phyloP scores from a whole-genome alignment of 108 stramenopile species.

The Stephanodiscus minutulus region DNA sequence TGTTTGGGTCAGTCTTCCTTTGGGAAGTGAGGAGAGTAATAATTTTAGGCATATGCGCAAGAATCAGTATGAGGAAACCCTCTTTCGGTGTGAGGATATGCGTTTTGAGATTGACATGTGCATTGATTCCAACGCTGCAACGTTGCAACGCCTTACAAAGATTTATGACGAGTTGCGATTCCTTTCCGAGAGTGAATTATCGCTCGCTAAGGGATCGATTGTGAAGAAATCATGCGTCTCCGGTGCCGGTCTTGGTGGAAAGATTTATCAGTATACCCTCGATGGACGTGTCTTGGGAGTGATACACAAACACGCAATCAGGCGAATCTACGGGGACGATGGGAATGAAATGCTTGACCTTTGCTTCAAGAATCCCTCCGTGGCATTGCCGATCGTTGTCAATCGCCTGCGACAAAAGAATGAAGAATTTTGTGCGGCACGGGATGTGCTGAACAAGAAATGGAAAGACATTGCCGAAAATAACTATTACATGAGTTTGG shows the following conservation, averaged over 20 bases:
- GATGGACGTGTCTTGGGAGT: slow-evolving; percentile 85
- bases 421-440: slow-evolving; percentile 81
- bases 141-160: slow-evolving; percentile 90
- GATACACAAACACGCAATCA: slow-evolving; percentile 94
- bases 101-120: slow-evolving; percentile 99
- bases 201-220: slow-evolving; percentile 23
- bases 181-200: slow-evolving; percentile 60
- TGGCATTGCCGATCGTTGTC: slow-evolving; percentile 95
- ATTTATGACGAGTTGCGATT: slow-evolving; percentile 92
- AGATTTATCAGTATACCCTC: slow-evolving; percentile 75
- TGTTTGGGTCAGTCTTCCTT: slow-evolving; percentile 94
- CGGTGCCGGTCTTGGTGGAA: slow-evolving; percentile 67
- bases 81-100: slow-evolving; percentile 98
- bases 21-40: slow-evolving; percentile 95
- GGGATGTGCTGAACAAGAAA: slow-evolving; percentile 79
- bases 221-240: slow-evolving; percentile 10
- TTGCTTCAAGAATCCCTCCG: slow-evolving; percentile 93
- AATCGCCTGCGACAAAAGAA: slow-evolving; percentile 97
- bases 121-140: slow-evolving; percentile 91
- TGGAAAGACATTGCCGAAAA: slow-evolving; percentile 88
- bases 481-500: slow-evolving; percentile 88
- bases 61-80: slow-evolving; percentile 94
- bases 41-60: slow-evolving; percentile 98
- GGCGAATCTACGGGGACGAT: slow-evolving; percentile 94
- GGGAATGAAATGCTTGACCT: slow-evolving; percentile 94